These are phyloP conservation scores for Kodamaea derodonti DNA, from an alignment of 1,139 yeast species.

Conservation along the genomic window DNA sequence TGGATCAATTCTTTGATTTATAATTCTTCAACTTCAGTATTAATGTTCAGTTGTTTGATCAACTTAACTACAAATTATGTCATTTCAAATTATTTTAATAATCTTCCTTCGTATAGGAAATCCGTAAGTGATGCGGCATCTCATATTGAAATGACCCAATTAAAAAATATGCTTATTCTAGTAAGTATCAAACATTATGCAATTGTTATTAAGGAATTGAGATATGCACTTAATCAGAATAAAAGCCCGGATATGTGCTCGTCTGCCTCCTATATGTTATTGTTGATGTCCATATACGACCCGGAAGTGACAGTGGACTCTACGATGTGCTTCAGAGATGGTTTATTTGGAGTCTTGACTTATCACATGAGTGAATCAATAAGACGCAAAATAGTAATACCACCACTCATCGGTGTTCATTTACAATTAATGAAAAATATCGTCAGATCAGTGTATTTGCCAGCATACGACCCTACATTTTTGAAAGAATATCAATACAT, in stretches of 20 bases:
- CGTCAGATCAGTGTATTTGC: conserved; percentile 34
- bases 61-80: conserved; percentile 41
- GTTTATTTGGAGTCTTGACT: conserved; percentile 36
- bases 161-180: conserved; percentile 26
- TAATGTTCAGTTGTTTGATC: conserved; percentile 38
- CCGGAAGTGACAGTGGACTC: conserved; percentile 43
- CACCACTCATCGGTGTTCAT: conserved; percentile 29
- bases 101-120: conserved; percentile 12
- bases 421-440: conserved; percentile 37
- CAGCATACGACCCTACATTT: conserved; percentile 34
- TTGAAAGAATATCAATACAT: conserved; percentile 26
- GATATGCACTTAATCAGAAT: conserved; percentile 28
- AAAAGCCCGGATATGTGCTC: conserved; percentile 34
- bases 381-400: conserved; percentile 13
- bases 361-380: conserved; percentile 25
- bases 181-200: conserved; percentile 37
- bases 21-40: conserved; percentile 19
- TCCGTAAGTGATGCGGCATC: conserved; percentile 5
- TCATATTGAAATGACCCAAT: conserved; percentile 6
- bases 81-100: conserved; percentile 30
- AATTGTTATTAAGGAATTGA: conserved; percentile 32
- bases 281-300: conserved; percentile 43
- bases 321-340: conserved; percentile 40
- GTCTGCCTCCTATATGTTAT: conserved; percentile 36
- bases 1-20: conserved; percentile 37